Percentiles rank a stretch among this genome's conserved stretches.
phyloP scores from a whole-genome alignment of 352 stramenopile genomes.

The Pythium periplocum region DNA sequence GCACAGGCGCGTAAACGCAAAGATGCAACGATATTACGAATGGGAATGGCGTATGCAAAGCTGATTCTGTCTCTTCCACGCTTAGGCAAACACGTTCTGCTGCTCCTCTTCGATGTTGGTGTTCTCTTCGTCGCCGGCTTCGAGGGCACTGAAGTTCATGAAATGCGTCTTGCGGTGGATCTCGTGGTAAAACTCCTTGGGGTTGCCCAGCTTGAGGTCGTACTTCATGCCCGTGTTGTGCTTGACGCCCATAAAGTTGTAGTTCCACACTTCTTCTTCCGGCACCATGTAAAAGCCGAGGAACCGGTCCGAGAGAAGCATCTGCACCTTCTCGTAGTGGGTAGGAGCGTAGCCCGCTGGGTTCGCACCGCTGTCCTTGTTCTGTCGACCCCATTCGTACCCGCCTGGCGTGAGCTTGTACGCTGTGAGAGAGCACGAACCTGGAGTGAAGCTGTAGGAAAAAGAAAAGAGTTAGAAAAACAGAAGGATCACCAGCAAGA shows the following conservation, averaged over 20 bases:
- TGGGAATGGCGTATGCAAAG: not conserved
- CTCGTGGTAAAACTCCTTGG: slow-evolving; percentile 99
- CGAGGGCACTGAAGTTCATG: slow-evolving; percentile 98
- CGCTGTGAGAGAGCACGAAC: slow-evolving; percentile 97
- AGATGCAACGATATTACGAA: not conserved
- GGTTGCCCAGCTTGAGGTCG: slow-evolving; percentile 95
- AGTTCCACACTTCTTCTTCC: slow-evolving; percentile 99
- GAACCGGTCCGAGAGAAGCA: slow-evolving; percentile 99
- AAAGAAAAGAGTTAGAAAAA: slow-evolving; percentile 4
- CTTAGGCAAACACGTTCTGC: slow-evolving; percentile 77
- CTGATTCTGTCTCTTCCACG: slow-evolving; percentile 2
- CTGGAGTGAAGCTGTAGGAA: slow-evolving; percentile 96
- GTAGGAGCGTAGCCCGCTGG: slow-evolving; percentile 93
- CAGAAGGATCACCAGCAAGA: not conserved
- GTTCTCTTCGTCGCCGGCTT: slow-evolving; percentile 88
- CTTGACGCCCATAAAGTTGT: slow-evolving; percentile 99
- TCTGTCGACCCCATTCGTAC: slow-evolving; percentile 98
- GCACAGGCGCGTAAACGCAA: no score
- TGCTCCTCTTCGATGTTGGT: slow-evolving; percentile 90
- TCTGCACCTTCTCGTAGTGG: slow-evolving; percentile 99
- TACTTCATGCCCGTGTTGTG: slow-evolving; percentile 98
- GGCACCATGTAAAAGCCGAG: slow-evolving; percentile 99
- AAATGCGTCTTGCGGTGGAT: slow-evolving; percentile 99
- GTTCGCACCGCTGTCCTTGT: slow-evolving; percentile 94
- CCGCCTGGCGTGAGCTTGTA: slow-evolving; percentile 97